These are phyloP conservation scores for Hypsizygus ulmarius DNA, from an alignment of 1,284 basidiomycete species.

Conservation along the genomic window DNA sequence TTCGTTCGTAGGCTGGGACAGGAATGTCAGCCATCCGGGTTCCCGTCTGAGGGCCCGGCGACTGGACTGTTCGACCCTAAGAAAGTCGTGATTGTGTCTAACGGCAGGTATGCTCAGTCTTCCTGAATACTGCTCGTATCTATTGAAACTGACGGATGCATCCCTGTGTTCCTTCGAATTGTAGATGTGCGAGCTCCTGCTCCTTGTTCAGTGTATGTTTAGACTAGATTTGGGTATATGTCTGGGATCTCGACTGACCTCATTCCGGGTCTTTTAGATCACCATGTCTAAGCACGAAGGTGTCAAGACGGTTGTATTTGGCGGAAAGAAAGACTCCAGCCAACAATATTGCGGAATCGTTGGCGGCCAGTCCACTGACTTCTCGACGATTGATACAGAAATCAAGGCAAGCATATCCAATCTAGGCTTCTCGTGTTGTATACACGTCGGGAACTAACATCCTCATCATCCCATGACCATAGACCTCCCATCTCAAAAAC, in stretches of 20 bases:
- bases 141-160: neutral
- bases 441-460: slow-evolving; percentile 2
- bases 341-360: slow-evolving; percentile 64
- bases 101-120: slow-evolving; percentile 38
- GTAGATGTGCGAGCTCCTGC: slow-evolving; percentile 53
- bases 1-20: slow-evolving; percentile 43
- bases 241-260: neutral
- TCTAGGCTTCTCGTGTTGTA: neutral
- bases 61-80: slow-evolving; percentile 50
- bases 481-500: slow-evolving; percentile 55
- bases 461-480: slow-evolving; percentile 3
- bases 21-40: slow-evolving; percentile 50
- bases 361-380: slow-evolving; percentile 59
- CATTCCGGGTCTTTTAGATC: slow-evolving; percentile 34
- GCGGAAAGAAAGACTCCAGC: slow-evolving; percentile 45
- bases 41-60: slow-evolving; percentile 40
- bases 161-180: slow-evolving; percentile 5
- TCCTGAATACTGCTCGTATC: neutral
- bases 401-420: slow-evolving; percentile 43
- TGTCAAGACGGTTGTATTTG: slow-evolving; percentile 54
- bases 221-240: neutral
- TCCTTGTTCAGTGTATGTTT: slow-evolving; percentile 52
- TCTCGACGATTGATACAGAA: slow-evolving; percentile 58
- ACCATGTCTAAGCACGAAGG: slow-evolving; percentile 62
- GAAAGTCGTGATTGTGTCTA: slow-evolving; percentile 56